Evolutionary conservation across 1,284 basidiomycete genomes (phyloP), one percentile per base, ranked within the genome.

Genomic region (Naganishia albida): DNA sequence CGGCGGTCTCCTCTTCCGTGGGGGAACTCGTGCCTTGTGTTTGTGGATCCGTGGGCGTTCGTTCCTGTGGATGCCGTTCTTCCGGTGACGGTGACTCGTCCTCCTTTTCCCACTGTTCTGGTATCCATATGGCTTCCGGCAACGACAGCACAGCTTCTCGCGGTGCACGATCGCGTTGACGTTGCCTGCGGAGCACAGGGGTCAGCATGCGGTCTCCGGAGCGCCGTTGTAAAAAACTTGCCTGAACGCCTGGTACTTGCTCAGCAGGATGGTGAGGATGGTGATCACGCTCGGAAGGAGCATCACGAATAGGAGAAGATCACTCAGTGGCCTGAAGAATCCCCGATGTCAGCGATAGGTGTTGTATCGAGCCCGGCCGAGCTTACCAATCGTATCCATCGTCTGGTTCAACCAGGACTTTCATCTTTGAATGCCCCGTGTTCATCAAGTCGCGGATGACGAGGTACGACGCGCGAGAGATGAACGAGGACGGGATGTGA

Each of bases 401-500:
- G 10, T 73, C 75, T 51, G 76, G 72, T 44, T 73, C 69, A 4
- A 80, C 64, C 26, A 77, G 73, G 38, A 80, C 65, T 55, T 68
- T 68, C 26, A 79, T 49, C 63, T 62, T 18, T 67, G 67, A n/a
- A 38, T 25, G 26, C 50, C 62, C 40, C 69, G 68, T 13, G 72
- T 48, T 46, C 7, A 80, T 67, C 55, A 78, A 46, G 66, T 80
- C 77, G n/a, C 75, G 65, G 10, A 83, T 70, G n/a, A 71, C 64
- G 26, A 81, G 71, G 66, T 78, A 82, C 25, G 75, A 75, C 0
- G 78, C 75, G 13, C 80, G 72, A 6, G 77, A 78, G 38, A 83
- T 77, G 64, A 82, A 83, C 4, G 79, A 74, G 23, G 76, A 78
- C 0, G 81, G 80, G 40, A 83, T 82, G 20, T 68, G 68, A 43